Evolutionary conservation across 108 stramenopile genomes (phyloP).

Genomic region (Craspedostauros australis): DNA sequence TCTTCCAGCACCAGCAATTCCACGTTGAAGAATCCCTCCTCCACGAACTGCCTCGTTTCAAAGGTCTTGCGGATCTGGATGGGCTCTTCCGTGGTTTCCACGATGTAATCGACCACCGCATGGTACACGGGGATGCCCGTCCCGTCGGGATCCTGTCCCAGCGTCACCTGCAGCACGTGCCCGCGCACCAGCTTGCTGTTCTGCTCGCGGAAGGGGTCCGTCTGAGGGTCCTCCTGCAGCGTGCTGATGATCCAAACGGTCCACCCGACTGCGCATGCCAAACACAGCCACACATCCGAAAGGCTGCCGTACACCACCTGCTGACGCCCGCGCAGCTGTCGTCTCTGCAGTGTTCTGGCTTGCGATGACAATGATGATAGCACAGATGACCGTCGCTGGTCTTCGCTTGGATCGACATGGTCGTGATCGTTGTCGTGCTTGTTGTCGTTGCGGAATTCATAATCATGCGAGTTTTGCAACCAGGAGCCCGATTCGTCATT

Average conservation of each 20-base stretch:
- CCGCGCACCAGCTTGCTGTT: constrained; percentile 23
- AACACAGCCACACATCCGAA: constrained; percentile 45
- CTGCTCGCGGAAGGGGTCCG: constrained; percentile 11
- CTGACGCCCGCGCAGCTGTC: background rate
- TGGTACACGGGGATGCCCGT: constrained; percentile 43
- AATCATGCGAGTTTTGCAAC: background rate
- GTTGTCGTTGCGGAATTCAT: no score
- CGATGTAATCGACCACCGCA: constrained; percentile 44
- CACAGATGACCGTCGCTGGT: no score
- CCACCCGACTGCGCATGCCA: constrained; percentile 44
- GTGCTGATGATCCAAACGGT: constrained; percentile 23
- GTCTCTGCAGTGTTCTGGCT: background rate
- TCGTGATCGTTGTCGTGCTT: constrained; percentile 1
- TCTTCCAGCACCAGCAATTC: constrained; percentile 33
- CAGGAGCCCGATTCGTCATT: background rate
- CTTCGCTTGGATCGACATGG: constrained; percentile 6
- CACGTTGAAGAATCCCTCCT: constrained; percentile 56
- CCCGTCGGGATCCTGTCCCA: constrained; percentile 28
- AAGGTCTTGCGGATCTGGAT: constrained; percentile 49
- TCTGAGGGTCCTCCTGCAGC: constrained; percentile 6
- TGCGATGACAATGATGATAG: no score
- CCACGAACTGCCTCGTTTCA: constrained; percentile 24
- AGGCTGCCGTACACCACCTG: background rate
- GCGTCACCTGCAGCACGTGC: constrained; percentile 31
- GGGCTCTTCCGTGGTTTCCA: constrained; percentile 17